These are phyloP conservation scores for Amauroascus verrucosus DNA, from an alignment of 2,329 filamentous ascomycete species.

Conservation along the genomic window DNA sequence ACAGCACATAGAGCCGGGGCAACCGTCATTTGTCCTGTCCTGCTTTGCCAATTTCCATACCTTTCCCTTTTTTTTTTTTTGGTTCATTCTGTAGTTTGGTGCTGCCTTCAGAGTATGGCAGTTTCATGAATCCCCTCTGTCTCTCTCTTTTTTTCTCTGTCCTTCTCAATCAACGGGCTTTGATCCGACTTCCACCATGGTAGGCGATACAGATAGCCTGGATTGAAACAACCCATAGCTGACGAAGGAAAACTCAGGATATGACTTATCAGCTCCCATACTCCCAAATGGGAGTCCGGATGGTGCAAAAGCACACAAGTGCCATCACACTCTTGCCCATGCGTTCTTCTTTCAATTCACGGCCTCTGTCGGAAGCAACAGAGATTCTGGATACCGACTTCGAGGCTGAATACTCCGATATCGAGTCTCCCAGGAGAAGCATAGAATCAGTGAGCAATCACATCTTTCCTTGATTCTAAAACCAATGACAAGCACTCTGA, in stretches of 20 bases:
- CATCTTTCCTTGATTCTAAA: neutral
- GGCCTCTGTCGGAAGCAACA: constrained; percentile 28
- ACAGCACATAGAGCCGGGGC: constrained; percentile 1
- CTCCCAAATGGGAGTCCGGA: constrained; percentile 12
- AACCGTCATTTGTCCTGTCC: neutral
- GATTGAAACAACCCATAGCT: neutral
- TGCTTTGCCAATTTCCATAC: too few relatives aligned
- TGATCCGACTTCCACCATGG: constrained; percentile 4
- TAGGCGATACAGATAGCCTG: constrained; percentile 1
- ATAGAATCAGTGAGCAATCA: constrained; percentile 20
- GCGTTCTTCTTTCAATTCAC: constrained; percentile 16
- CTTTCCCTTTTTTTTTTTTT: neutral
- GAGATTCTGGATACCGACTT: constrained; percentile 30
- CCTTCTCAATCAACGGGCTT: neutral
- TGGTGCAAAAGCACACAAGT: constrained; percentile 15
- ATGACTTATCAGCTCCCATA: constrained; percentile 12
- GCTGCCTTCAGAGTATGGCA: neutral
- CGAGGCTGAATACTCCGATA: constrained; percentile 37
- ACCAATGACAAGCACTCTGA: neutral
- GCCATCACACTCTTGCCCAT: constrained; percentile 14
- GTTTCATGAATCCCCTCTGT: neutral
- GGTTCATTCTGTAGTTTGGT: too few relatives aligned
- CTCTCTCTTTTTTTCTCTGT: neutral
- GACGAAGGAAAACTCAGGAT: constrained; percentile 7
- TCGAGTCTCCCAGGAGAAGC: constrained; percentile 47